Evolutionary conservation across 169 alveolate genomes (phyloP), one percentile per base, ranked within the genome.

Genomic region (Amoebophrya sp.): DNA sequence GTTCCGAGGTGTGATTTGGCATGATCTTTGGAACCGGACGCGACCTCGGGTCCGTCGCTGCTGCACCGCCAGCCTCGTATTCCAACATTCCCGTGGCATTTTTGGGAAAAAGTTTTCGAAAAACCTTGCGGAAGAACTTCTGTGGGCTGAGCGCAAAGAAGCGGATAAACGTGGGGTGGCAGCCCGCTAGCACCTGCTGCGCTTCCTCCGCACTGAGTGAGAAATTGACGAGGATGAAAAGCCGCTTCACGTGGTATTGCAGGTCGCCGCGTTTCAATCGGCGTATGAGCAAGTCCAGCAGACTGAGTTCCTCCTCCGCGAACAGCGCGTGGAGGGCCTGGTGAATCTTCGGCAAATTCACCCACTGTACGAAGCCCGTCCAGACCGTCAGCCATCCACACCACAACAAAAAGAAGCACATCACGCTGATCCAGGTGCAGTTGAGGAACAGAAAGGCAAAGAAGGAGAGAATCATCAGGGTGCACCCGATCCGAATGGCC

Each of bases 101-200:
- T n/a, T n/a, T n/a, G n/a, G n/a, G n/a, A n/a, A n/a, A n/a, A n/a
- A n/a, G n/a, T n/a, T n/a, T n/a, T 25, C 83, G 83, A 25, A 66
- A 66, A 66, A 66, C 1, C 32, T 66, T 0, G 32, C 18, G 1
- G 10, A 66, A 66, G 32, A 66, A 66, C 18, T 25, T 7, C 35
- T 18, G 38, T 25, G 83, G 83, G 10, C 39, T 66, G 32, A 66
- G 1, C 32, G 35, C 1, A 2, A 66, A 0, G 18, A 66, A 25
- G 2, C 32, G 12, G 83, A 66, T 66, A 25, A 66, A 66, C 32
- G 83, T 66, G 7, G 83, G 83, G 18, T 66, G 83, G 35, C 83
- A 66, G 29, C 83, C 83, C 83, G 1, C 83, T 25, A 66, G 83
- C 83, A 66, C 83, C 35, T 66, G 83, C 39, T 66, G 83, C 39